Evolutionary conservation across 192 early-diverging fungal genomes (phyloP), one percentile per base, ranked within the genome.

Genomic region (Coemansia sp.): DNA sequence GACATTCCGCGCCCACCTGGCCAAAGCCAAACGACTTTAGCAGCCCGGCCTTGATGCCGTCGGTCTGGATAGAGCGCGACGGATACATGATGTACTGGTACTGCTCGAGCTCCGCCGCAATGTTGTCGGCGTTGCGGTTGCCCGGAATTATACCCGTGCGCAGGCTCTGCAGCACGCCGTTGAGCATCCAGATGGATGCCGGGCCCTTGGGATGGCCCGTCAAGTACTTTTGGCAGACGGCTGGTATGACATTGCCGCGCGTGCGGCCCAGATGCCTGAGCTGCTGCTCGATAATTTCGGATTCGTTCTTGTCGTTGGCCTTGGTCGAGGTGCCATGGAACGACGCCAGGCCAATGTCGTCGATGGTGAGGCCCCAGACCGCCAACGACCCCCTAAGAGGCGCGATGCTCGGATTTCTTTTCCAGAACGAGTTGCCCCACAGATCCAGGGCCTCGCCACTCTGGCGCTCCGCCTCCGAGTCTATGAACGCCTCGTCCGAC

Each of bases 291-390:
- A 92, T 30, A 6, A 89, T 86, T 6, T 84, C 82, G 11, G 93
- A 94, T 73, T 96, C 93, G 77, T 96, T 96, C 81, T 89, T 87
- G 76, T 96, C 91, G 71, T 96, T 96, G 33, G 93, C 93, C 70
- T 88, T 88, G 63, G 93, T 96, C 17, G 86, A 86, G 14, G 93
- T 96, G 48, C 93, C 91, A 72, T 96, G 93, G 89, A 97, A 91
- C 17, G 94, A 94, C 6, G 88, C 87, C 19, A 92, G 82, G 40
- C 86, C 85, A 64, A 96, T 90, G 67, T 96, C 94, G 66, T 96
- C 90, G 38, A 93, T 77, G 13, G 85, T 90, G 51, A 96, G 71
- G 28, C 90, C 91, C 69, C 82, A 96, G 4, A 81, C 81, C 13
- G 91, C 88, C 22, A 96, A 74, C 10, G 86, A 84, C 50, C 89